Conservation (phyloP, 768 basidiomycete species). For the Chalciporus chontae region DNA sequence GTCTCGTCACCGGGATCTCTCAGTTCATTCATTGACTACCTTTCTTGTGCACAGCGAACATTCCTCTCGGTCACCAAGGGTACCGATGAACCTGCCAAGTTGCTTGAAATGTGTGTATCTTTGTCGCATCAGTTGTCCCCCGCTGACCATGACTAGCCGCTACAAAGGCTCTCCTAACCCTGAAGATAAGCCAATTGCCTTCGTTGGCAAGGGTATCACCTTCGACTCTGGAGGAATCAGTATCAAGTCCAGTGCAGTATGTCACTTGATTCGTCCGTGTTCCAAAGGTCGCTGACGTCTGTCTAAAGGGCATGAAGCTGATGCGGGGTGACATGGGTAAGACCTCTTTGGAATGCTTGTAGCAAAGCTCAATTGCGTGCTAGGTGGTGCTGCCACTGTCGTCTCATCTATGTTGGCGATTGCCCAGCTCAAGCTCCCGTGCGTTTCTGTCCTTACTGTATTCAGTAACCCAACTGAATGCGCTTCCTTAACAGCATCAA, state of each 20-base stretch:
- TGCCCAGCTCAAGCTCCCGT: slow-evolving; percentile 81
- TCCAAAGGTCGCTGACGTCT: neutral
- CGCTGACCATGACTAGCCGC: slow-evolving; percentile 42
- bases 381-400: slow-evolving; percentile 78
- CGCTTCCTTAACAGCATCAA: slow-evolving; percentile 52
- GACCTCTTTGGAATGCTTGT: neutral
- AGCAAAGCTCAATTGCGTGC: neutral
- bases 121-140: neutral
- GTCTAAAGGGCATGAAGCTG: slow-evolving; percentile 67
- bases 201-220: slow-evolving; percentile 88
- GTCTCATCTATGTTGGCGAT: slow-evolving; percentile 71
- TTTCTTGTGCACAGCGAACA: slow-evolving; percentile 46
- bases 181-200: slow-evolving; percentile 58
- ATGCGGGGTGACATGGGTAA: slow-evolving; percentile 88
- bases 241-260: slow-evolving; percentile 68
- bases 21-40: neutral
- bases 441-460: slow-evolving; percentile 22
- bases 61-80: slow-evolving; percentile 88
- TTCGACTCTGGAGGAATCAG: slow-evolving; percentile 90
- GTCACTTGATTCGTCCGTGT: slow-evolving; percentile 20
- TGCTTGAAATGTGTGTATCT: slow-evolving; percentile 70
- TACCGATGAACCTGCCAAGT: slow-evolving; percentile 77
- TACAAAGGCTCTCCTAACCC: slow-evolving; percentile 71
- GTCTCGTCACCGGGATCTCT: slow-evolving; percentile 1
- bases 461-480: neutral